Conservation (phyloP, 176 grass and related monocot genomes). For the Musa beccarii region DNA sequence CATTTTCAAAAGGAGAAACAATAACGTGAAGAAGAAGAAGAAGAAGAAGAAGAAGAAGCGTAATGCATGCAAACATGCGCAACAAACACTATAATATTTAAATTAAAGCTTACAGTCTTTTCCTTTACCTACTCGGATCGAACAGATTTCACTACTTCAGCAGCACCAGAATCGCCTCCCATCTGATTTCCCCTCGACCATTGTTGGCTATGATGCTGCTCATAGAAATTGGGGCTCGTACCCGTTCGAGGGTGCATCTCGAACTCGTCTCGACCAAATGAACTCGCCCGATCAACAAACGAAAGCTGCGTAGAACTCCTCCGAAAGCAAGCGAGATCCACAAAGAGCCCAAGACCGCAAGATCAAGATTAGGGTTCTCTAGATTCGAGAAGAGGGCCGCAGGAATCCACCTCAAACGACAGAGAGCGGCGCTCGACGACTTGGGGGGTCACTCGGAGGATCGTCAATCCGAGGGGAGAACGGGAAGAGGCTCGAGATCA, state of each 20-base stretch:
- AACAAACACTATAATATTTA: background rate
- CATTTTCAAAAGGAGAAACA: no score
- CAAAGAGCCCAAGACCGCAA: background rate
- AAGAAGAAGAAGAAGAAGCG: no score
- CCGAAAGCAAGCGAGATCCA: background rate
- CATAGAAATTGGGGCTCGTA: conserved; percentile 1
- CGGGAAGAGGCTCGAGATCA: background rate
- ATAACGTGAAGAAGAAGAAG: no score
- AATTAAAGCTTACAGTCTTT: background rate
- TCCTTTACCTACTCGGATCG: conserved; percentile 3
- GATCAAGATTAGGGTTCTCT: background rate
- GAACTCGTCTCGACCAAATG: background rate
- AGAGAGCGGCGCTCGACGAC: background rate
- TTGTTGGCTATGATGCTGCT: conserved; percentile 6
- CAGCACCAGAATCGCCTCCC: background rate
- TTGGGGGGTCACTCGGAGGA: background rate
- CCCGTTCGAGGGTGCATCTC: conserved; percentile 5
- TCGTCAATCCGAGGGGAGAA: background rate
- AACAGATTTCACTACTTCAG: conserved; percentile 7
- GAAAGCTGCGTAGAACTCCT: background rate
- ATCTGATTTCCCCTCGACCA: conserved; percentile 13
- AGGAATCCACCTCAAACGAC: background rate
- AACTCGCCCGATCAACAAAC: background rate
- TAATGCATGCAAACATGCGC: background rate
- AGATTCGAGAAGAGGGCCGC: background rate